A percentile compares a stretch with the other conserved stretches of the same genome.
These are phyloP conservation scores for Xylaria longipes DNA, from an alignment of 495 filamentous ascomycete genomes.

Conservation along the genomic window DNA sequence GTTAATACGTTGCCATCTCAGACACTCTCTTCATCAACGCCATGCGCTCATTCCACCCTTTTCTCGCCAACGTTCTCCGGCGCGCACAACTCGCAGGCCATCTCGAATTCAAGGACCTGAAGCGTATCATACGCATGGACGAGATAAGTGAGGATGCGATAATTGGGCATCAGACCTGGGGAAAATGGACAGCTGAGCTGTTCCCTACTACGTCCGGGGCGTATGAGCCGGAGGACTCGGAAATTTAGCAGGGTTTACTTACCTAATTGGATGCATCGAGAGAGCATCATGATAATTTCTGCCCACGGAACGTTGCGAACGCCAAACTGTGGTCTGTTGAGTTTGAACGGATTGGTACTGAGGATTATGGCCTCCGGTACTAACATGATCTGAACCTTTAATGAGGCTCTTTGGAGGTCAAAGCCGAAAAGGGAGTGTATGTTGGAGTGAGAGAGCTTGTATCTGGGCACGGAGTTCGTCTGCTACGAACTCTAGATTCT, in stretches of 20 bases:
- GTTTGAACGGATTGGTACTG: neutral
- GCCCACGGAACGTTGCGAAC: neutral
- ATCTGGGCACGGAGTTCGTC: neutral
- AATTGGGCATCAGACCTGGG: neutral
- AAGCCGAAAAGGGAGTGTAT: neutral
- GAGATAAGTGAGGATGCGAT: neutral
- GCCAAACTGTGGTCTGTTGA: neutral
- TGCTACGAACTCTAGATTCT: neutral
- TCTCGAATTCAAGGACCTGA: neutral
- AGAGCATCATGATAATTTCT: neutral
- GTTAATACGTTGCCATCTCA: neutral
- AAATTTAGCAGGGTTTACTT: neutral
- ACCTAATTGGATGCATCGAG: neutral
- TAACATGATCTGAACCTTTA: neutral
- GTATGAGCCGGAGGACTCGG: neutral
- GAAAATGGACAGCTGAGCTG: neutral
- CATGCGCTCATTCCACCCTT: neutral
- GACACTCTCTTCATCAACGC: slow-evolving; percentile 5
- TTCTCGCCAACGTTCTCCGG: neutral
- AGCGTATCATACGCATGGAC: neutral
- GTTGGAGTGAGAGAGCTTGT: neutral
- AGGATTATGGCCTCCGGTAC: neutral
- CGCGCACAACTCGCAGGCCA: neutral
- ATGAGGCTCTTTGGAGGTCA: neutral
- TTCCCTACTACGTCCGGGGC: neutral